Base-by-base conservation (phyloP, 352 stramenopile genomes). In the Pseudoperonospora humuli region DNA sequence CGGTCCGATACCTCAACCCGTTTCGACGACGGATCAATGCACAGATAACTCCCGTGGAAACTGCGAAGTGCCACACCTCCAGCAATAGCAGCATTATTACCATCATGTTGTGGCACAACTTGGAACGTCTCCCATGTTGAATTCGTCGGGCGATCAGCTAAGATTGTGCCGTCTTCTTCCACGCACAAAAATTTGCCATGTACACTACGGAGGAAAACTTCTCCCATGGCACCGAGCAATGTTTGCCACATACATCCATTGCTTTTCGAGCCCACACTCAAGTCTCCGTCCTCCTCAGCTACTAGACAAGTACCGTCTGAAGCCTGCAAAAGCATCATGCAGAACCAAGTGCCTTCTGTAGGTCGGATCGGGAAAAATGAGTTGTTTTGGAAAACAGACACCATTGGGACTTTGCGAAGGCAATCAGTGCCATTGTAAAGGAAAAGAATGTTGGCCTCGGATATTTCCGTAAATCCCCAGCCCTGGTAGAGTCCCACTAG, bases 101-200 rank as follows among this genome's bases (percentile, higher is more conserved):
- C 38, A 3, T 14, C 49, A 38, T 72, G 69, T 31, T 80, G 70
- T 27, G 80, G 75, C 42, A 89, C 64, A 18, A 88, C 68, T 45
- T 86, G 71, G 61, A 92, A 89, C n/a, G 80, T 92, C 42, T 92
- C 80, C 80, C 80, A 92, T 21, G 80, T 92, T 47, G 80, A 92
- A 58, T 89, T 86, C 43, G 75, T 48, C 7, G 38, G 70, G 0
- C 80, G 73, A 45, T 92, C 69, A 0, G 80, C 80, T 23, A 86
- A 48, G 47, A 92, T 77, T 1, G 57, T 75, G 15, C 77, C 80
- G 27, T 74, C 66, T 43, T 82, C 69, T 46, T 92, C 77, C 19
- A 89, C 80, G 27, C 80, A 92, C 5, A 92, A 55, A 47, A 92
- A 92, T 43, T 92, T 92, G 42, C 80, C 80, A 39, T 92, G 73